Percentiles rank a stretch among this genome's conserved stretches.
These are phyloP conservation scores for Neurospora sp. DNA, from an alignment of 495 filamentous ascomycete species.

Conservation along the genomic window DNA sequence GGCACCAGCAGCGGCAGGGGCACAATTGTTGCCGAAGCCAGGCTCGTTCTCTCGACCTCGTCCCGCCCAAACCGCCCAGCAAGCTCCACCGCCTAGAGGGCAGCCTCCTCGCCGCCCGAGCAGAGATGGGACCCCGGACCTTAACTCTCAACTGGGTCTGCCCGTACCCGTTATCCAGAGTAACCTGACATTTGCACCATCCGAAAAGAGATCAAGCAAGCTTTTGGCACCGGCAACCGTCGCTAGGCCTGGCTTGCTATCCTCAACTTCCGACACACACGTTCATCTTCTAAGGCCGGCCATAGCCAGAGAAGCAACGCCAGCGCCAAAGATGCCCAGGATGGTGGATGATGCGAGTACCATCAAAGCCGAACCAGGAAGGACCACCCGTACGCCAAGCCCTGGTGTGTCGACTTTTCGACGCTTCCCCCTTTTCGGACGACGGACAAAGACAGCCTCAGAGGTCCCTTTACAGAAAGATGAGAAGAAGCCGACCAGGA, in stretches of 20 bases:
- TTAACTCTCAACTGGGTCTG: constrained; percentile 45
- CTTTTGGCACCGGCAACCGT: constrained; percentile 23
- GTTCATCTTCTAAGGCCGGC: constrained; percentile 19
- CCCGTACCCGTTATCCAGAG: constrained; percentile 66
- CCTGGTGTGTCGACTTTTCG: constrained; percentile 32
- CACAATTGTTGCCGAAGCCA: constrained; percentile 9
- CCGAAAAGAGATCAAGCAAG: constrained; percentile 33
- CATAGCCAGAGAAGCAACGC: constrained; percentile 26
- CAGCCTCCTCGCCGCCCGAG: constrained; percentile 58
- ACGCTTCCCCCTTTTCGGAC: constrained; percentile 69
- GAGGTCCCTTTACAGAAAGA: constrained; percentile 39
- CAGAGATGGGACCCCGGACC: constrained; percentile 64
- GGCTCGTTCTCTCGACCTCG: constrained; percentile 21
- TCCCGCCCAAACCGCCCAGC: constrained; percentile 10
- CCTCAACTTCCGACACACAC: constrained; percentile 16
- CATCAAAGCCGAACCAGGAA: constrained; percentile 23
- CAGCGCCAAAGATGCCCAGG: constrained; percentile 24
- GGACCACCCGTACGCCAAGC: constrained; percentile 34
- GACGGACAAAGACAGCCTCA: constrained; percentile 57
- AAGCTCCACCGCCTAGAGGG: constrained; percentile 21
- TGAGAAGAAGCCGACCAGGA: constrained; percentile 49
- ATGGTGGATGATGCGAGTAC: constrained; percentile 7
- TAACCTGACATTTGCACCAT: constrained; percentile 50
- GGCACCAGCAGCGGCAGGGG: constrained; percentile 20
- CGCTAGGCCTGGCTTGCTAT: constrained; percentile 19